A percentile compares a stretch with the other conserved stretches of the same genome.
Conservation (phyloP, 1,139 yeast species). For the Taiozyma sp. region DNA sequence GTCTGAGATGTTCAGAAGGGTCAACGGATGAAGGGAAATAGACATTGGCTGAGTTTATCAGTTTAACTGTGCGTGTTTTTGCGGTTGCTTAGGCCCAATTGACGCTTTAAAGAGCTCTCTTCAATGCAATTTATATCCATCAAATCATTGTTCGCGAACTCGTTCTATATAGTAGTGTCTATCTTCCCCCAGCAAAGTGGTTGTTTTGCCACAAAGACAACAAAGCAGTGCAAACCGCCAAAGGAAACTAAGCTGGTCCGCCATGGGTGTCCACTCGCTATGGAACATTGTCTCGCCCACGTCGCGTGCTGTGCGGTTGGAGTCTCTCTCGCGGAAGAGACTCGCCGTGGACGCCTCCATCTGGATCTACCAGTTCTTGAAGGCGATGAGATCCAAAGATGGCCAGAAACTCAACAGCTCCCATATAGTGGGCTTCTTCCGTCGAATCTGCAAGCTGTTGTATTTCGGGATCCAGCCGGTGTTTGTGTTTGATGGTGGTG, state of each 20-base stretch:
- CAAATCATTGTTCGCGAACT: neutral
- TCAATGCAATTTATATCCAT: no score
- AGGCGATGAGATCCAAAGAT: conserved; percentile 85
- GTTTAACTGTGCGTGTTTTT: no score
- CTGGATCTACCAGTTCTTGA: conserved; percentile 96
- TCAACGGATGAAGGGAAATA: neutral
- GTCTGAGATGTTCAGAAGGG: neutral
- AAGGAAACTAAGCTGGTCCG: neutral
- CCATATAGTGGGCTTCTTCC: conserved; percentile 89
- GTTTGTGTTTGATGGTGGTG: conserved; percentile 97
- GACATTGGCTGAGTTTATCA: neutral
- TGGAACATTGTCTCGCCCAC: conserved; percentile 94
- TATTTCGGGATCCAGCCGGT: conserved; percentile 90
- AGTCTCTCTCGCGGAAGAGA: conserved; percentile 66
- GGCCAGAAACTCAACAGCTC: conserved; percentile 78
- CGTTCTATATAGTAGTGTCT: neutral
- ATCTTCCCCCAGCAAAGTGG: no score
- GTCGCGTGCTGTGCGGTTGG: conserved; percentile 86
- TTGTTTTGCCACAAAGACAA: neutral
- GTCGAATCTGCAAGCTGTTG: conserved; percentile 86
- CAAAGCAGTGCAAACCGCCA: neutral
- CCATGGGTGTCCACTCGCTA: conserved; percentile 93
- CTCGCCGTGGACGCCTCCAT: conserved; percentile 98
- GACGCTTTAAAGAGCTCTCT: no score
- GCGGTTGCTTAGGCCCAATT: no score